These are phyloP conservation scores for Sisymbrium altissimum DNA, from an alignment of 345 rosid species.

Conservation along the genomic window DNA sequence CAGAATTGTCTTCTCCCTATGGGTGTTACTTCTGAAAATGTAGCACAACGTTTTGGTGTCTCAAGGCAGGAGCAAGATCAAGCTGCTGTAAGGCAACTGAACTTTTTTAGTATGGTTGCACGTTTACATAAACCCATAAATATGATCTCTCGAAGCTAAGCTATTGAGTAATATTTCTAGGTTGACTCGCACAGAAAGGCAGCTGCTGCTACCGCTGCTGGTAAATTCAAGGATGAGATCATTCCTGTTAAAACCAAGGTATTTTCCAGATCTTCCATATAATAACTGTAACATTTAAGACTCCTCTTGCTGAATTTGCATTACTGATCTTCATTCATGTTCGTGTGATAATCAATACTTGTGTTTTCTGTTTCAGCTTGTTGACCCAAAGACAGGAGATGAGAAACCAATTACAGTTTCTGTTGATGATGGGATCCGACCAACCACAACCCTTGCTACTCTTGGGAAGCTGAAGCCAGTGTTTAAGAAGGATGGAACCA, in stretches of 20 bases:
- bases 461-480: constrained; percentile 80
- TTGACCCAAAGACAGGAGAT: constrained; percentile 90
- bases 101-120: constrained; percentile 7
- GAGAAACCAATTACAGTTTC: constrained; percentile 74
- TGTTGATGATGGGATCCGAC: constrained; percentile 95
- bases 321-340: not conserved
- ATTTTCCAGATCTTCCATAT: constrained; percentile 10
- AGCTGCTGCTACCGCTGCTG: constrained; percentile 94
- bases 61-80: constrained; percentile 96
- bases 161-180: constrained; percentile 37
- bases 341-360: constrained; percentile 11
- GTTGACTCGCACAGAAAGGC: constrained; percentile 98
- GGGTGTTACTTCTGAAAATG: constrained; percentile 98
- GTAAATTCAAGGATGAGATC: constrained; percentile 94
- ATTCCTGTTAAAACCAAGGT: constrained; percentile 95
- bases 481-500: constrained; percentile 90
- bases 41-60: constrained; percentile 91
- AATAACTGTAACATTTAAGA: not conserved
- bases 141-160: not conserved
- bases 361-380: constrained; percentile 53
- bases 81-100: constrained; percentile 77
- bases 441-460: constrained; percentile 59
- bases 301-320: not conserved
- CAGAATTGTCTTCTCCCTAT: constrained; percentile 94
- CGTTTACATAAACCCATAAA: not conserved